A percentile compares a stretch with the other conserved stretches of the same genome.
Evolutionary conservation across 306 rosid species (phyloP).

Genomic region (Castanopsis chinensis): DNA sequence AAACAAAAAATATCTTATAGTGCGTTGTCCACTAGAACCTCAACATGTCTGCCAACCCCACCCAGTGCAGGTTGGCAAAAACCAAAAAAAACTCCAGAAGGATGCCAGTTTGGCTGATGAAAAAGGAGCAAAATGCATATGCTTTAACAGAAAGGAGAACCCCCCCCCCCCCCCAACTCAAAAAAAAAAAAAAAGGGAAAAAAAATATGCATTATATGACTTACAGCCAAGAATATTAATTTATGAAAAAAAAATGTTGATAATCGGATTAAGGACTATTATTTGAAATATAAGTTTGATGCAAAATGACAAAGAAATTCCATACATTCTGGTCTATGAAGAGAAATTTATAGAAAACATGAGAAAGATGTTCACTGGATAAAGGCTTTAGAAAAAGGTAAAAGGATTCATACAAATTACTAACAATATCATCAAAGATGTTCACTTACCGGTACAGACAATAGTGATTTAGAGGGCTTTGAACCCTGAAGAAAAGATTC

Average conservation of each 20-base stretch:
- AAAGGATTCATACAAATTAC: slow-evolving; percentile 7
- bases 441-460: slow-evolving; percentile 66
- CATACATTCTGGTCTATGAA: not conserved
- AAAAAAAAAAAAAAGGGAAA: not conserved
- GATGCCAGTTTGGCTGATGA: slow-evolving; percentile 14
- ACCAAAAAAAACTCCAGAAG: slow-evolving; percentile 1
- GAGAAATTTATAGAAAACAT: not conserved
- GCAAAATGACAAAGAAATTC: not conserved
- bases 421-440: slow-evolving; percentile 11
- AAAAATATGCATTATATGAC: not conserved
- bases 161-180: too few relatives aligned
- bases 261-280: not conserved
- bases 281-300: not conserved
- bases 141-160: too few relatives aligned
- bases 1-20: not conserved
- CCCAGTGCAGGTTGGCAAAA: slow-evolving; percentile 20
- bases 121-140: not conserved
- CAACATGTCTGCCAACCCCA: slow-evolving; percentile 15
- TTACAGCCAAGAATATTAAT: not conserved
- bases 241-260: not conserved
- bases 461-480: slow-evolving; percentile 58
- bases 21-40: slow-evolving; percentile 16
- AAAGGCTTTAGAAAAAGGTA: too few relatives aligned
- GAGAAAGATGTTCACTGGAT: not conserved
- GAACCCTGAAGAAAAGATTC: slow-evolving; percentile 71